Evolutionary conservation across 331 rosid species (phyloP), one percentile per base, ranked within the genome.

Genomic region (Quercus lobata): DNA sequence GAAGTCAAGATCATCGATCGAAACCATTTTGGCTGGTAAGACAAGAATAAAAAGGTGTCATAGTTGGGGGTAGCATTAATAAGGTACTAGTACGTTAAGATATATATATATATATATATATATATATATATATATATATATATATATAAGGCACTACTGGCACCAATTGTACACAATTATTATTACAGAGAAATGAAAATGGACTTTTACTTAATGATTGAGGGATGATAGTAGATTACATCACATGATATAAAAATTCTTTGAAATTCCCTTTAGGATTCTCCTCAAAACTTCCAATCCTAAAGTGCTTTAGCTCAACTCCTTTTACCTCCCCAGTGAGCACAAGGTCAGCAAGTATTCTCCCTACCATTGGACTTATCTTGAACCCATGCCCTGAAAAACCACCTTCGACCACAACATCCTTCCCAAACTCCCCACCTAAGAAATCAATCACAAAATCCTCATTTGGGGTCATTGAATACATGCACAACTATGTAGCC

Each of bases 371-470:
- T 10, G 98, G 98, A n/a, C 91, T 86, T 96, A 95, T 88, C 91
- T 95, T 95, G 81, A 95, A 93, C 24, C 98, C 99, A 17, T 93
- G 97, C 60, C 99, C 96, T 0, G 97, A 95, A 81, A 93, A 95
- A 71, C 99, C 98, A 0, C 87, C 94, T 5, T 98, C 97, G 2
- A 93, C 24, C 69, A 93, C 91, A 61, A 95, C 91, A 68, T 95
- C 91, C 57, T 87, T 91, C 73, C 78, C 87, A 8, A 92, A 89
- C 77, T 84, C 89, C n/a, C 97, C 90, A 2, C 96, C 98, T 84
- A 93, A 60, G 55, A 89, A 95, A 77, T 91, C 98, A 25, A 95
- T 85, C 71, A 95, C 89, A 29, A 84, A 95, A 75, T 95, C 96
- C 81, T 89, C 96, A 21, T 90, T 93, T 0, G 98, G 96, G 0